Percentiles rank a stretch among this genome's conserved stretches.
phyloP scores from a whole-genome alignment of 1,284 basidiomycete genomes.

The Boletus sp. region DNA sequence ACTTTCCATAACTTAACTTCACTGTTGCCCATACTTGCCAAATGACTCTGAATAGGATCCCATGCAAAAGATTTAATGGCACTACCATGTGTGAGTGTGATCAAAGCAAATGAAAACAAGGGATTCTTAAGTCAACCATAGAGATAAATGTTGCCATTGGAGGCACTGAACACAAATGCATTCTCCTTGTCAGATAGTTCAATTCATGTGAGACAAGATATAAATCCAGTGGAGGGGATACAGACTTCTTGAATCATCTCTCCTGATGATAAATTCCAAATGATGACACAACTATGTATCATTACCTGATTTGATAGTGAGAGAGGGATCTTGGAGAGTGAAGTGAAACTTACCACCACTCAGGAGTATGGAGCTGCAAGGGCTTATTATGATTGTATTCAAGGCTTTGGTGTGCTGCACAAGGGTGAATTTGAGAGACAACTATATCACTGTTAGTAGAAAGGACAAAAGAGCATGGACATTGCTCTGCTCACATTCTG shows the following conservation, averaged over 20 bases:
- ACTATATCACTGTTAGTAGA: no score
- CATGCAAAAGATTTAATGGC: conserved; percentile 5
- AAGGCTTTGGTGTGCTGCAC: conserved; percentile 2
- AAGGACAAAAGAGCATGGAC: no score
- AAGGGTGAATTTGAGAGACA: no score
- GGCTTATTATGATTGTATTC: not conserved
- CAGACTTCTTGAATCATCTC: conserved; percentile 8
- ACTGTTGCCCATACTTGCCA: not conserved
- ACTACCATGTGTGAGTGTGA: not conserved
- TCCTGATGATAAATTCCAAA: conserved; percentile 6
- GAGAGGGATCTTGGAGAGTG: no score
- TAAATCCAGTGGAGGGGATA: conserved; percentile 1
- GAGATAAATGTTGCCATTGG: conserved; percentile 3
- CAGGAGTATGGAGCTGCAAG: not conserved
- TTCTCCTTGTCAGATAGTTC: not conserved
- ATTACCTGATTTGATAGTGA: no score
- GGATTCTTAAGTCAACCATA: not conserved
- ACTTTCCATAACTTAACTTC: conserved; percentile 1
- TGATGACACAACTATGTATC: conserved; percentile 1
- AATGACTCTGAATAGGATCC: not conserved
- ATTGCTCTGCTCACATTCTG: no score
- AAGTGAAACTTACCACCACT: not conserved
- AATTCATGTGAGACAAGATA: conserved; percentile 2
- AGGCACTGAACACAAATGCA: conserved; percentile 1
- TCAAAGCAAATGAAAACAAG: not conserved